phyloP scores from a whole-genome alignment of 495 filamentous ascomycete species.

The Barbatosphaeria neglecta region DNA sequence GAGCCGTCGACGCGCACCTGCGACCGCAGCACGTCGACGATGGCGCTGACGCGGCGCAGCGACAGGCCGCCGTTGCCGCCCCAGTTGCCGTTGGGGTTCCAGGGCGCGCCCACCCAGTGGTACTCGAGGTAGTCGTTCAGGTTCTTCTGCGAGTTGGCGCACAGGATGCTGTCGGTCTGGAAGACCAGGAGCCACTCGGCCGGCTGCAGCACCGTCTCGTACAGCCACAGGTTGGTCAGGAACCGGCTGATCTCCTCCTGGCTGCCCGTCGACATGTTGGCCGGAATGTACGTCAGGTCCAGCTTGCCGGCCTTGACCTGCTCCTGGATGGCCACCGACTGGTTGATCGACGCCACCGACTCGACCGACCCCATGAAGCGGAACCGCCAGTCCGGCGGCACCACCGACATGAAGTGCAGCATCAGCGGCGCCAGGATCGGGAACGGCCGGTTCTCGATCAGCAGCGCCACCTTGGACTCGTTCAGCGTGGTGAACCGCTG shows the following conservation, averaged over 20 bases:
- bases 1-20: conserved; percentile 22
- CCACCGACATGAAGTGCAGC: conserved; percentile 39
- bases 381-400: conserved; percentile 43
- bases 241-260: conserved; percentile 35
- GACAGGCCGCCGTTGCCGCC: conserved; percentile 41
- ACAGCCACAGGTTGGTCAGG: conserved; percentile 33
- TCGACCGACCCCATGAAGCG: conserved; percentile 34
- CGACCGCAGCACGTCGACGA: conserved; percentile 31
- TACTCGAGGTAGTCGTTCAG: conserved; percentile 38
- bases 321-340: conserved; percentile 22
- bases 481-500: conserved; percentile 31
- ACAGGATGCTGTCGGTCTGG: conserved; percentile 40
- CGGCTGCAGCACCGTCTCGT: conserved; percentile 27
- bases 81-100: conserved; percentile 26
- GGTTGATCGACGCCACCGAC: conserved; percentile 25
- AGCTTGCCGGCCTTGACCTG: conserved; percentile 31
- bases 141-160: conserved; percentile 30
- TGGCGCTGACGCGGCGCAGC: conserved; percentile 32
- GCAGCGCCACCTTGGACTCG: conserved; percentile 35
- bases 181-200: conserved; percentile 36
- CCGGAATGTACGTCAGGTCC: conserved; percentile 32
- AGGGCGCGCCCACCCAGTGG: conserved; percentile 43
- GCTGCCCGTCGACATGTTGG: conserved; percentile 27
- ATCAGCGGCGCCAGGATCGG: conserved; percentile 33
- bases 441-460: conserved; percentile 35